Conservation (phyloP, 108 stramenopile species). For the Nitzschia putrida region DNA sequence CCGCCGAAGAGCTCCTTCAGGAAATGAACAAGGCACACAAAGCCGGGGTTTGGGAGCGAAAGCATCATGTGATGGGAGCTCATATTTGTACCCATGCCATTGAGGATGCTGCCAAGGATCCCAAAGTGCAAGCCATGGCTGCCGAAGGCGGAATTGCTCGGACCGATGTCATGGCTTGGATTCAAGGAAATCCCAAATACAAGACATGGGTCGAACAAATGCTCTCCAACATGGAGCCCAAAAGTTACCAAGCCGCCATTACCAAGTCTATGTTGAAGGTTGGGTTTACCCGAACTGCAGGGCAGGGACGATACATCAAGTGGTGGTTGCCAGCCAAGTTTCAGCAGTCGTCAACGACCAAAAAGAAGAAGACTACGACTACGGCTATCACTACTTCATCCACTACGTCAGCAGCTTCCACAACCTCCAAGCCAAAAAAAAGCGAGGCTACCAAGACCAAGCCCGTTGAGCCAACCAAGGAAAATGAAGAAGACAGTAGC, state of each 20-base stretch:
- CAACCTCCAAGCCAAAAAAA: conserved; percentile 3
- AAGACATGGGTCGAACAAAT: conserved; percentile 49
- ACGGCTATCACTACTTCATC: not conserved
- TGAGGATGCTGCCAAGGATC: conserved; percentile 31
- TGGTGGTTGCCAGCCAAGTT: conserved; percentile 43
- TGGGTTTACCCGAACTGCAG: conserved; percentile 38
- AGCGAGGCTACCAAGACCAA: not conserved
- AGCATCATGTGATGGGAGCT: conserved; percentile 51
- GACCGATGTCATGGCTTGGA: conserved; percentile 57
- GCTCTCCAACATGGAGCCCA: conserved; percentile 53
- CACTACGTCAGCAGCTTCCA: not conserved
- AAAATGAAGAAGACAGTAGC: conserved; percentile 1
- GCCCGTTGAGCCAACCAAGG: conserved; percentile 4
- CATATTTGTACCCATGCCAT: conserved; percentile 46
- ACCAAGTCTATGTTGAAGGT: conserved; percentile 55
- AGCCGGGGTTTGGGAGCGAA: conserved; percentile 46
- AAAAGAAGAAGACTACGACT: not conserved
- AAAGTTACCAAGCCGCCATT: conserved; percentile 51
- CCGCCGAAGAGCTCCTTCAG: conserved; percentile 34
- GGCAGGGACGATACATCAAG: conserved; percentile 50
- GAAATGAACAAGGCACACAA: conserved; percentile 43
- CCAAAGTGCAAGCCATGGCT: conserved; percentile 2
- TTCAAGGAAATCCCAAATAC: conserved; percentile 37
- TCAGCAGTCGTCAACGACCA: not conserved
- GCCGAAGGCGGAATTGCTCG: conserved; percentile 42